Base-by-base conservation (phyloP, 805 yeast species). In the Ogataea corticis region DNA sequence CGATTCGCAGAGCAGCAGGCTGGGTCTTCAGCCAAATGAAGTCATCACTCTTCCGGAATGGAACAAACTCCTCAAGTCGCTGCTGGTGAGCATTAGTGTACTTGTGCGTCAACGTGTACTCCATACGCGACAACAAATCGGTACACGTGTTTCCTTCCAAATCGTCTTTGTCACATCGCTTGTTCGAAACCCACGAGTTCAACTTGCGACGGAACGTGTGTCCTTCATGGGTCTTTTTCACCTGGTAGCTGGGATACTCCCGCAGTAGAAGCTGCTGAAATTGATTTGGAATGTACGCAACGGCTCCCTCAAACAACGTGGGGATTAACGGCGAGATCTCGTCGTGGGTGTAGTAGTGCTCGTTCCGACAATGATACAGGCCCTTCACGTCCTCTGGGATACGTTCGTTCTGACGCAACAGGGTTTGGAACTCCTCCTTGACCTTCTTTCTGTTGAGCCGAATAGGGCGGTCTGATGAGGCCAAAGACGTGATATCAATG, bases 281-380 rank as follows among this genome's bases (percentile, higher is more conserved):
- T 38, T 57, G 56, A 34, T 63, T 56, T 0, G 85, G 86, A 17
- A 79, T 61, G 44, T 69, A 70, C 1, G 76, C 70, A 13, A 68
- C 49, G 10, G 59, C 75, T 2, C 88, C 88, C 60, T 86, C 91
- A 52, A 79, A 82, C 15, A 69, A 52, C 0, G 86, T 73, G 28
- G 74, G 67, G 3, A 75, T 63, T 48, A 86, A 65, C 0, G 88
- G 85, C 9, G 70, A 57, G 13, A 85, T 58, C 39, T 77, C 80
- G 7, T 72, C 71, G 28, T 70, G 57, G 7, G 67, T 58, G 59
- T 77, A 78, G 50, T 71, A 73, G 61, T 87, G 90, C 48, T 70
- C 63, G 57, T 82, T 80, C 40, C 80, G 72, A 65, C 87, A 81
- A 48, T 73, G 68, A 50, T 67, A 45, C 4, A 65, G 48, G 25